A percentile compares a stretch with the other conserved stretches of the same genome.
phyloP scores from a whole-genome alignment of 768 basidiomycete genomes.

The Sutorius australiensis region DNA sequence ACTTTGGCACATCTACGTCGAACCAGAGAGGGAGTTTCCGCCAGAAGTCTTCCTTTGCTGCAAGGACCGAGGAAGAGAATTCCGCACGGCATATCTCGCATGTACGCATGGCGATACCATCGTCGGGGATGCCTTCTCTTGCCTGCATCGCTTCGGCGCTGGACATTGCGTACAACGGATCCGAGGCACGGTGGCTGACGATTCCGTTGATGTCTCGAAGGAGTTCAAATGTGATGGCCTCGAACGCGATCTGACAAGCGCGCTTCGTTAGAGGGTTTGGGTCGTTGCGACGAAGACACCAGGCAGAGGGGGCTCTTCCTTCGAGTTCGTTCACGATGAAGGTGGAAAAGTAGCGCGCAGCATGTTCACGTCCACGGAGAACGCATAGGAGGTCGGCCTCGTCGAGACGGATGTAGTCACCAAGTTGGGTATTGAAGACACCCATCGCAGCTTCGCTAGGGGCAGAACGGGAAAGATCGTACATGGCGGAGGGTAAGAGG shows the following conservation, averaged over 20 bases:
- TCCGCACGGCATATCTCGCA: constrained; percentile 65
- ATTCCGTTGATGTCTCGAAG: constrained; percentile 71
- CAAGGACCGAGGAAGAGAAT: constrained; percentile 57
- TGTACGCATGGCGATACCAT: constrained; percentile 46
- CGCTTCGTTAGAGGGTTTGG: constrained; percentile 43
- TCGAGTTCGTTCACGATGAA: constrained; percentile 75
- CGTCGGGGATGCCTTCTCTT: constrained; percentile 42
- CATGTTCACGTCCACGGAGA: constrained; percentile 67
- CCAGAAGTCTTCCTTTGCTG: constrained; percentile 64
- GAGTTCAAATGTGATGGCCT: constrained; percentile 70
- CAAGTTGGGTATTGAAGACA: constrained; percentile 36
- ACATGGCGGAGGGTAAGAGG: constrained; percentile 73
- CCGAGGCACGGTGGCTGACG: constrained; percentile 59
- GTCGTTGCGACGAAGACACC: constrained; percentile 51
- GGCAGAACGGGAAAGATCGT: constrained; percentile 69
- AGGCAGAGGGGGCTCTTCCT: constrained; percentile 48
- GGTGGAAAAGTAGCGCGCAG: constrained; percentile 69
- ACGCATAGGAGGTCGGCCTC: constrained; percentile 55
- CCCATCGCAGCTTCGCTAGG: constrained; percentile 61
- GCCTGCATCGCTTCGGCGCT: constrained; percentile 66
- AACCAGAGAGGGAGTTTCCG: constrained; percentile 63
- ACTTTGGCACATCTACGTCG: constrained; percentile 44
- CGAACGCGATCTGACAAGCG: constrained; percentile 67
- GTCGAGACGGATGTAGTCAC: constrained; percentile 39
- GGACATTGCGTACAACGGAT: constrained; percentile 67